These are phyloP conservation scores for Ophiostoma sp. DNA, from an alignment of 2,329 filamentous ascomycete genomes.

Conservation along the genomic window DNA sequence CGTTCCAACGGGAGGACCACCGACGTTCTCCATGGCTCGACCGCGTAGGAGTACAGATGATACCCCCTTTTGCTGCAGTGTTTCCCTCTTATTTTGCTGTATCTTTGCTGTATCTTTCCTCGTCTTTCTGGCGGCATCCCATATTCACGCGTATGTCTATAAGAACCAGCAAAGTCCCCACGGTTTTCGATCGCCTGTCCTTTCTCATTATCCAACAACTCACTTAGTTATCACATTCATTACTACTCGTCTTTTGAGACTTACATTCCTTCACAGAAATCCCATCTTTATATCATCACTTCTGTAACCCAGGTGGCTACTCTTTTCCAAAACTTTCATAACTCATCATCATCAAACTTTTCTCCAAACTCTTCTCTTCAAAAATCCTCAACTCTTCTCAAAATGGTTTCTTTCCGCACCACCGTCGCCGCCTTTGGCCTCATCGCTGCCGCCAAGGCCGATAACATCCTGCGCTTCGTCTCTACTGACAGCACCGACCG, in stretches of 20 bases:
- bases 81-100: neutral
- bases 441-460: constrained; percentile 37
- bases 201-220: neutral
- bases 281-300: neutral
- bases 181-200: neutral
- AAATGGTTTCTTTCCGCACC: constrained; percentile 21
- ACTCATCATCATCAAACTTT: neutral
- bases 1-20: neutral
- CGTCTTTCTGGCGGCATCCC: neutral
- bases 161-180: neutral
- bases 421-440: neutral
- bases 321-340: neutral
- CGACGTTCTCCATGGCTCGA: neutral
- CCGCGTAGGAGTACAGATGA: neutral
- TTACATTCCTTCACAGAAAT: constrained; percentile 11
- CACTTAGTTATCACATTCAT: neutral
- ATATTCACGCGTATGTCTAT: neutral
- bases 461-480: constrained; percentile 52
- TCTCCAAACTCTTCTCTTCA: neutral
- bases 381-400: neutral
- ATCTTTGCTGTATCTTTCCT: neutral
- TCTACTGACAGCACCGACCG: constrained; percentile 51
- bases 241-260: neutral
- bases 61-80: neutral
- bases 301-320: constrained; percentile 14